These are phyloP conservation scores for Afroboletus lepidellus DNA, from an alignment of 1,284 basidiomycete species.

Conservation along the genomic window DNA sequence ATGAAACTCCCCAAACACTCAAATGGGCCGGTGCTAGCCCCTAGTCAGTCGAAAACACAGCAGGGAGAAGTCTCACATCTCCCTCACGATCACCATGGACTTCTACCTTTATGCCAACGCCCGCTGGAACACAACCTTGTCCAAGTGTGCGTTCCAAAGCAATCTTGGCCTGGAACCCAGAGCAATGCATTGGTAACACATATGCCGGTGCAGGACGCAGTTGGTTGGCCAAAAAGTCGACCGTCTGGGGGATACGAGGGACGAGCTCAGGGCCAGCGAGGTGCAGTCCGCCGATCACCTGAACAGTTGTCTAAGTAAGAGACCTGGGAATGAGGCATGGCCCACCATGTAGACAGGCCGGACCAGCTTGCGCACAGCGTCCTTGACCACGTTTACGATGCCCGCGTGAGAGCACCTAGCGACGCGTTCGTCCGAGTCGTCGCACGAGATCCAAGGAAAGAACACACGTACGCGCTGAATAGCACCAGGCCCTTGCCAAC, in stretches of 20 bases:
- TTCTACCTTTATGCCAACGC: constrained; percentile 66
- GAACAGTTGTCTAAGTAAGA: not conserved
- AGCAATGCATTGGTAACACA: constrained; percentile 81
- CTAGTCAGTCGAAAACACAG: constrained; percentile 13
- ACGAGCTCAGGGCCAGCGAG: constrained; percentile 65
- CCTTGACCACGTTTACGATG: constrained; percentile 77
- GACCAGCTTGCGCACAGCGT: constrained; percentile 58
- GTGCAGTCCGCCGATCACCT: constrained; percentile 81
- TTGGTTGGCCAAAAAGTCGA: constrained; percentile 62
- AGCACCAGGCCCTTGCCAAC: constrained; percentile 76
- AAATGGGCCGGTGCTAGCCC: too few relatives aligned
- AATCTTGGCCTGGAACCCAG: constrained; percentile 71
- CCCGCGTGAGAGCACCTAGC: constrained; percentile 78
- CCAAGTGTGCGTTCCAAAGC: constrained; percentile 68
- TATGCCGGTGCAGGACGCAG: constrained; percentile 65
- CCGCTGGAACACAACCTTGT: constrained; percentile 71
- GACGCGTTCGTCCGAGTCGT: not conserved
- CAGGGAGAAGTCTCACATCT: constrained; percentile 39
- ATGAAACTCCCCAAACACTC: too few relatives aligned
- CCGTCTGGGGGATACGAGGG: constrained; percentile 64
- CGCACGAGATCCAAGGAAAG: not conserved
- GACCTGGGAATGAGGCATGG: not conserved
- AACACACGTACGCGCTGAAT: constrained; percentile 68
- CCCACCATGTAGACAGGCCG: constrained; percentile 74
- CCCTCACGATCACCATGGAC: constrained; percentile 42